Evolutionary conservation across 2,329 filamentous ascomycete genomes (phyloP).

Genomic region (Metarhizium brunneum): DNA sequence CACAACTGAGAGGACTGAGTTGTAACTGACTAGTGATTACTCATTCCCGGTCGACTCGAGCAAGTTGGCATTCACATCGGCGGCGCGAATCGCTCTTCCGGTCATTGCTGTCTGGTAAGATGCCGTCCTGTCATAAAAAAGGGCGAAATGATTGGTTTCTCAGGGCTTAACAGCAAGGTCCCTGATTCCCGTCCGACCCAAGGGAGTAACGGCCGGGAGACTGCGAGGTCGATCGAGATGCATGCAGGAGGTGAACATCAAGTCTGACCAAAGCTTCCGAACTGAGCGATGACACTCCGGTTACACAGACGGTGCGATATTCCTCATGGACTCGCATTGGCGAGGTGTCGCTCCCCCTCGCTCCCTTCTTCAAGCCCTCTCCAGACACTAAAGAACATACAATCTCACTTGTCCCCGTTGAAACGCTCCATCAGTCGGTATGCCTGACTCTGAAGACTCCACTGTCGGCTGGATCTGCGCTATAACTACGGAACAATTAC

Average conservation of each 20-base stretch:
- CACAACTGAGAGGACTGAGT: too few species aligned
- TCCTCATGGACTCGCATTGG: neutral
- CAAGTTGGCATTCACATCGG: neutral
- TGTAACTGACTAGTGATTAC: too few species aligned
- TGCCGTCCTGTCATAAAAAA: neutral
- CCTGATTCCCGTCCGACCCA: neutral
- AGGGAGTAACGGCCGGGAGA: neutral
- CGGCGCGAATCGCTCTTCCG: neutral
- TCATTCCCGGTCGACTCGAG: neutral
- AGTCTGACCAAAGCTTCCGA: neutral
- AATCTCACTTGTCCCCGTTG: neutral
- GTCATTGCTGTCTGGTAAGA: neutral
- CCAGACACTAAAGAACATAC: neutral
- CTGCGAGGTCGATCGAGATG: neutral
- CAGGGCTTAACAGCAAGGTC: neutral
- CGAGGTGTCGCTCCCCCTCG: too few species aligned
- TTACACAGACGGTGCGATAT: neutral
- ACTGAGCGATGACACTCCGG: too few species aligned
- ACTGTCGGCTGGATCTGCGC: conserved; percentile 19
- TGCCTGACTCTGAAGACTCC: conserved; percentile 6
- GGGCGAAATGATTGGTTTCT: neutral
- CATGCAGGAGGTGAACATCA: neutral
- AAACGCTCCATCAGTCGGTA: neutral
- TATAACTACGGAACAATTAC: conserved; percentile 17
- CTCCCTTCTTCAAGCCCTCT: neutral